These are phyloP conservation scores for Clarireedia homoeocarpa DNA, from an alignment of 2,329 filamentous ascomycete species.

Conservation along the genomic window DNA sequence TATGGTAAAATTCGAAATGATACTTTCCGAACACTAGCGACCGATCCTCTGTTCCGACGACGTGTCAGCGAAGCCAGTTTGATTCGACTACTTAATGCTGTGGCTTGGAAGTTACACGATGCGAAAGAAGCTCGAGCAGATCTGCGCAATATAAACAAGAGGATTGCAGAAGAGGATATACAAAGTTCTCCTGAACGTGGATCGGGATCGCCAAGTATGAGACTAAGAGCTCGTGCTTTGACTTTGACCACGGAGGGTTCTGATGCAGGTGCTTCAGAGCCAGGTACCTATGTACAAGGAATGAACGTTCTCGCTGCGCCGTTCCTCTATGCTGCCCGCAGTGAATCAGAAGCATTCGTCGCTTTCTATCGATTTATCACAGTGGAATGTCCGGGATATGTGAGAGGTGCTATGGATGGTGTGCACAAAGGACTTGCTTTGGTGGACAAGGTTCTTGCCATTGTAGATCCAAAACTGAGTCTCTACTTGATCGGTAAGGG, in stretches of 20 bases:
- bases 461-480: slow-evolving; percentile 84
- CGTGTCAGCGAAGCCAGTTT: slow-evolving; percentile 92
- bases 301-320: slow-evolving; percentile 98
- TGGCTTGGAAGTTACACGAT: slow-evolving; percentile 90
- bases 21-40: slow-evolving; percentile 92
- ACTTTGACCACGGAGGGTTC: slow-evolving; percentile 58
- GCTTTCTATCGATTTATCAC: slow-evolving; percentile 86
- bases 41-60: slow-evolving; percentile 92
- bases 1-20: slow-evolving; percentile 98
- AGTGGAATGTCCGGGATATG: slow-evolving; percentile 84
- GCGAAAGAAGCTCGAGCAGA: slow-evolving; percentile 41
- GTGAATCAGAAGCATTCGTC: slow-evolving; percentile 89
- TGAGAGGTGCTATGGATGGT: slow-evolving; percentile 92
- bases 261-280: slow-evolving; percentile 52
- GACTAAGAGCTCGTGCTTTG: slow-evolving; percentile 43
- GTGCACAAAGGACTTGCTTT: slow-evolving; percentile 87
- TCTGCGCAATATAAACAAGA: slow-evolving; percentile 11
- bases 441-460: slow-evolving; percentile 84
- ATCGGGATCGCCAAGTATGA: slow-evolving; percentile 25
- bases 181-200: slow-evolving; percentile 26
- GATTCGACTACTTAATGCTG: slow-evolving; percentile 87
- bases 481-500: slow-evolving; percentile 78
- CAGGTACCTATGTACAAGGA: slow-evolving; percentile 90
- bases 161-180: slow-evolving; percentile 18
- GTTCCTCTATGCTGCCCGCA: slow-evolving; percentile 88